Conservation (phyloP, 2,329 filamentous ascomycete species). For the Exophiala alcalophila region DNA sequence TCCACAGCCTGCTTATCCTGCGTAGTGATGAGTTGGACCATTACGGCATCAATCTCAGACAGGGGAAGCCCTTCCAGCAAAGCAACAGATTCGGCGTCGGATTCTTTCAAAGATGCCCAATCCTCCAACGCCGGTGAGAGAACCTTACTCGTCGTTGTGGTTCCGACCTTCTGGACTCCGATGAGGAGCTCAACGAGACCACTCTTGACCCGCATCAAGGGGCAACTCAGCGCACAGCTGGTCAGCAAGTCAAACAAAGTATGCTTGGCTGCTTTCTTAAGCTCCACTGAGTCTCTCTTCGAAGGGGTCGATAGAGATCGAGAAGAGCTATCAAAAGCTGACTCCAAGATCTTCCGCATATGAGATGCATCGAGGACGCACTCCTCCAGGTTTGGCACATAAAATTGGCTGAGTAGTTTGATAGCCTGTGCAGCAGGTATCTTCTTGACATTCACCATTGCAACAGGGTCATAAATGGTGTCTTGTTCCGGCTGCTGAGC, state of each 20-base stretch:
- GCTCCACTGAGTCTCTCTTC: slow-evolving; percentile 44
- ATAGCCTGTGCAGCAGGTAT: slow-evolving; percentile 32
- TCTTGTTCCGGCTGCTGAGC: not conserved
- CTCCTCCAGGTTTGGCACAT: slow-evolving; percentile 80
- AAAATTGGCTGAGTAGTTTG: slow-evolving; percentile 61
- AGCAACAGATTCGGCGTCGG: slow-evolving; percentile 53
- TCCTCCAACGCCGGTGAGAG: slow-evolving; percentile 71
- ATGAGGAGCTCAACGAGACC: slow-evolving; percentile 70
- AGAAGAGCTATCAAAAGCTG: slow-evolving; percentile 54
- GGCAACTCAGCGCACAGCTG: slow-evolving; percentile 67
- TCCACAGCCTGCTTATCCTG: slow-evolving; percentile 58
- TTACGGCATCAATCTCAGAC: slow-evolving; percentile 50
- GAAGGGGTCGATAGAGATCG: slow-evolving; percentile 38
- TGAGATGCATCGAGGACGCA: slow-evolving; percentile 76
- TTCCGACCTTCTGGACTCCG: slow-evolving; percentile 67
- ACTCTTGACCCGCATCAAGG: slow-evolving; percentile 66
- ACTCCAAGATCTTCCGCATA: slow-evolving; percentile 62
- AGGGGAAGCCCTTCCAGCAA: slow-evolving; percentile 48
- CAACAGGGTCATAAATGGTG: slow-evolving; percentile 14
- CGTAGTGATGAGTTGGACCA: slow-evolving; percentile 53
- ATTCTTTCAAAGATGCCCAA: slow-evolving; percentile 60
- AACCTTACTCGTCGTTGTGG: slow-evolving; percentile 68
- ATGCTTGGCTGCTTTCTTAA: slow-evolving; percentile 62
- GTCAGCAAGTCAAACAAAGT: slow-evolving; percentile 70
- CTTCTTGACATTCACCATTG: slow-evolving; percentile 16